Evolutionary conservation across 345 rosid genomes (phyloP).

Genomic region (Gossypium longicalyx): DNA sequence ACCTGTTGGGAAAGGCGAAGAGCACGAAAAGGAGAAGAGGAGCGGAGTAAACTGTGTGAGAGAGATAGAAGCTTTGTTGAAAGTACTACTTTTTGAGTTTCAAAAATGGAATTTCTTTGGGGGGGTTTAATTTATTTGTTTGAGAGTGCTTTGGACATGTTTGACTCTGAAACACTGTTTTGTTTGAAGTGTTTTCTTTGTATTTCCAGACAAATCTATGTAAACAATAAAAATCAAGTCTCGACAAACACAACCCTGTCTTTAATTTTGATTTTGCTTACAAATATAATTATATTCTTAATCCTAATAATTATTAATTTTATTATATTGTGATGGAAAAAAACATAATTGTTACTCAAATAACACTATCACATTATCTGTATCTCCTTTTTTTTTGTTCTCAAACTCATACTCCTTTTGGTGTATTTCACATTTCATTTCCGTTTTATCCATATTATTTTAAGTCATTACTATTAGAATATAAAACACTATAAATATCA

Average conservation of each 20-base stretch:
- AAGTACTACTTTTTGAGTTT: neutral
- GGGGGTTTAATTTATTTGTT: neutral
- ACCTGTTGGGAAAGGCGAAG: slow-evolving; percentile 1
- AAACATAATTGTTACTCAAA: no score
- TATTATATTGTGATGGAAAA: no score
- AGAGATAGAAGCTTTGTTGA: neutral
- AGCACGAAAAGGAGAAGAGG: neutral
- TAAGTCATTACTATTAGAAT: no score
- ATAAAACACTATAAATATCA: no score
- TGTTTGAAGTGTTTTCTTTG: neutral
- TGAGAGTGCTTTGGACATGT: neutral
- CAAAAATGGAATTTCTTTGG: neutral
- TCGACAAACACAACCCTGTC: neutral
- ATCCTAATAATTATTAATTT: no score
- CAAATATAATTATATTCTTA: neutral
- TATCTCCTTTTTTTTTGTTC: no score
- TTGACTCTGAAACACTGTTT: neutral
- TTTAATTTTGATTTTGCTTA: neutral
- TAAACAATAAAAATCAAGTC: neutral
- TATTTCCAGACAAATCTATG: neutral
- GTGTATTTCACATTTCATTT: no score
- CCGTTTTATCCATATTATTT: no score
- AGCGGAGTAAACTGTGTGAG: neutral
- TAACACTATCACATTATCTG: no score
- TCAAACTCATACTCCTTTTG: no score